These are phyloP conservation scores for Boletus rubroflammeus DNA, from an alignment of 768 basidiomycete genomes.

Conservation along the genomic window DNA sequence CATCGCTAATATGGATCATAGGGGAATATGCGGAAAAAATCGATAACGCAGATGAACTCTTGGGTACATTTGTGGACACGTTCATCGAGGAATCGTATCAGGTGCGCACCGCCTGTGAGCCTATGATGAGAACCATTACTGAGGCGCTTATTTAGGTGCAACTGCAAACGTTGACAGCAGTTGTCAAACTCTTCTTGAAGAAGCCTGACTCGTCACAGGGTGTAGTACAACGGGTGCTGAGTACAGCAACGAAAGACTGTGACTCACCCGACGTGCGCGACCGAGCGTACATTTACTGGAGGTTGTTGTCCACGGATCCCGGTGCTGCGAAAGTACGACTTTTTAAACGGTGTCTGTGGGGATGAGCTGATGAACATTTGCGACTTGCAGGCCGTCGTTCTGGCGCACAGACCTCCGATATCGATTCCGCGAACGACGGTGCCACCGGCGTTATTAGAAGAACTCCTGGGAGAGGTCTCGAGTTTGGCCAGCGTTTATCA, in stretches of 20 bases:
- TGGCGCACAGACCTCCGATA: conserved; percentile 90
- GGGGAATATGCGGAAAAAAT: conserved; percentile 98
- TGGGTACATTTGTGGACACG: conserved; percentile 85
- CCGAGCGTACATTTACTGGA: conserved; percentile 97
- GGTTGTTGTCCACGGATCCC: conserved; percentile 90
- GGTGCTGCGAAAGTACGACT: conserved; percentile 81
- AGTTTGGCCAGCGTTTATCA: conserved; percentile 94
- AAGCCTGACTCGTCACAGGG: conserved; percentile 92
- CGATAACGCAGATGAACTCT: conserved; percentile 91
- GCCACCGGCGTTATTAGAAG: conserved; percentile 81
- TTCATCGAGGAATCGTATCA: conserved; percentile 94
- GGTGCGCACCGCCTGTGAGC: conserved; percentile 36
- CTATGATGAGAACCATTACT: not conserved
- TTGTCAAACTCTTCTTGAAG: conserved; percentile 94
- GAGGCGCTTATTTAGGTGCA: conserved; percentile 47
- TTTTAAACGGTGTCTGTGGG: not conserved
- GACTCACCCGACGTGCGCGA: conserved; percentile 97
- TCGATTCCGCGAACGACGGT: conserved; percentile 90
- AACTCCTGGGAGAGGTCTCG: conserved; percentile 86
- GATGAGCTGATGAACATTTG: not conserved
- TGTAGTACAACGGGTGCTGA: conserved; percentile 86
- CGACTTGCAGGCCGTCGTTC: conserved; percentile 67
- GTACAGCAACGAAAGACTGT: conserved; percentile 94
- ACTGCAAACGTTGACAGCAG: conserved; percentile 85
- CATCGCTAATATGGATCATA: conserved; percentile 98